Conservation (phyloP, 164 flowering plant species). For the Echeveria elegans region DNA sequence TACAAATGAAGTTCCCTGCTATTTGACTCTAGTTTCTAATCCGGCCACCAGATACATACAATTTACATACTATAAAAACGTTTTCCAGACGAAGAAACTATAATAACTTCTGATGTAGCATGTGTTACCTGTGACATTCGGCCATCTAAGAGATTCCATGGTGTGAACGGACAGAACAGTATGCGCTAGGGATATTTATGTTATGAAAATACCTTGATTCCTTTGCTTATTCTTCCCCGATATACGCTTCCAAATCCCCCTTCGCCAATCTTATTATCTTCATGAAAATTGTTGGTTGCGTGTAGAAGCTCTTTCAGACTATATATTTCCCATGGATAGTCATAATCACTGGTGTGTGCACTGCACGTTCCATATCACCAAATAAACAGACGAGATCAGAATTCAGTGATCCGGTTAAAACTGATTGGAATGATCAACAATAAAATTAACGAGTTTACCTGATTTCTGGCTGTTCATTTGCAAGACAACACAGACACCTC, state of each 20-base stretch:
- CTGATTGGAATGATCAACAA: neutral
- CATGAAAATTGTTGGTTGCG: slow-evolving; percentile 63
- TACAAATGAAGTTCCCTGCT: too few relatives aligned
- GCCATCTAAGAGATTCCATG: neutral
- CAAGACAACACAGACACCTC: slow-evolving; percentile 25
- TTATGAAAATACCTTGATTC: slow-evolving; percentile 34
- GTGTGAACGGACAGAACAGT: too few relatives aligned
- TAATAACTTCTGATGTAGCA: too few relatives aligned
- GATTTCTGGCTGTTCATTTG: slow-evolving; percentile 12
- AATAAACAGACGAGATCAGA: neutral
- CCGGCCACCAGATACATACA: too few relatives aligned
- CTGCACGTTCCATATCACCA: slow-evolving; percentile 13
- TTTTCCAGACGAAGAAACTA: too few relatives aligned
- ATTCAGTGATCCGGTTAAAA: neutral
- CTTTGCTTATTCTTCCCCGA: slow-evolving; percentile 63
- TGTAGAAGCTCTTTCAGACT: slow-evolving; percentile 52
- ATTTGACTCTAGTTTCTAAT: too few relatives aligned
- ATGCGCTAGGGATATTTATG: too few relatives aligned
- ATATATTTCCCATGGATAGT: slow-evolving; percentile 61
- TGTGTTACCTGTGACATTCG: too few relatives aligned
- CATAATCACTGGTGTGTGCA: slow-evolving; percentile 16
- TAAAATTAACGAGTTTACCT: slow-evolving; percentile 15
- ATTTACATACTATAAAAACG: too few relatives aligned
- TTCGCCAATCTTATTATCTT: slow-evolving; percentile 68
- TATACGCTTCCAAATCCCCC: slow-evolving; percentile 77